phyloP scores from a whole-genome alignment of 2,329 filamentous ascomycete genomes.

The Magnaporthiopsis poae region DNA sequence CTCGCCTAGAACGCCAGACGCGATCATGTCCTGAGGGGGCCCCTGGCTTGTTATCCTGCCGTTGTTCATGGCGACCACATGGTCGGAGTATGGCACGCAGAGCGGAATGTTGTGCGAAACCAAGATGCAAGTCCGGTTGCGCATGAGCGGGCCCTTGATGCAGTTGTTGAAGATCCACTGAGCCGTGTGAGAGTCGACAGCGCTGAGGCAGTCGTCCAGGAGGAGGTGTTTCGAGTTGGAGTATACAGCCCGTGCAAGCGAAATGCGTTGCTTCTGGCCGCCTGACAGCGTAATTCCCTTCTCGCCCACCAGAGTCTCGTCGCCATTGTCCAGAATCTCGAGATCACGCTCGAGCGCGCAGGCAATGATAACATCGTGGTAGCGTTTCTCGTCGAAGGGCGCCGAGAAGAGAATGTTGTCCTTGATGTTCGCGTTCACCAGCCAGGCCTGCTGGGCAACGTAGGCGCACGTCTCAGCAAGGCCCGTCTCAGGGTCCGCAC shows the following conservation, averaged over 20 bases:
- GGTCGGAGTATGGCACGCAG: conserved; percentile 69
- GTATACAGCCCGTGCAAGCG: conserved; percentile 91
- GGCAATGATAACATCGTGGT: conserved; percentile 77
- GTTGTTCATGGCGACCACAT: conserved; percentile 78
- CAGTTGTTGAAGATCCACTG: conserved; percentile 97
- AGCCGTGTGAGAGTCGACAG: conserved; percentile 92
- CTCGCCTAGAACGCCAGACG: conserved; percentile 80
- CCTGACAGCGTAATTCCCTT: conserved; percentile 95
- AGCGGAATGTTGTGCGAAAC: conserved; percentile 93
- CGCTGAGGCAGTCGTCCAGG: conserved; percentile 89
- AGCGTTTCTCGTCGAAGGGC: conserved; percentile 69
- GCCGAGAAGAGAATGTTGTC: conserved; percentile 91
- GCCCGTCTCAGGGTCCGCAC: conserved; percentile 69
- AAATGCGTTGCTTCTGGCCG: conserved; percentile 95
- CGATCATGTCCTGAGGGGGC: conserved; percentile 65
- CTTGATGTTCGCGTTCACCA: conserved; percentile 89
- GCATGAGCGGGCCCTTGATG: conserved; percentile 81
- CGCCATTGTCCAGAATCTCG: conserved; percentile 82
- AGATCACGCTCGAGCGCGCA: conserved; percentile 87
- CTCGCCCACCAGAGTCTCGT: conserved; percentile 88
- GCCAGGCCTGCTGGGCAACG: conserved; percentile 92
- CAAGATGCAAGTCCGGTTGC: conserved; percentile 77
- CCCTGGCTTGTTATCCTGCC: conserved; percentile 71
- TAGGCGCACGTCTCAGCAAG: conserved; percentile 90
- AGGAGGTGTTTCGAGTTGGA: conserved; percentile 85